Evolutionary conservation across 2,329 filamentous ascomycete genomes (phyloP), one percentile per base, ranked within the genome.

Genomic region (Camillea tinctor): DNA sequence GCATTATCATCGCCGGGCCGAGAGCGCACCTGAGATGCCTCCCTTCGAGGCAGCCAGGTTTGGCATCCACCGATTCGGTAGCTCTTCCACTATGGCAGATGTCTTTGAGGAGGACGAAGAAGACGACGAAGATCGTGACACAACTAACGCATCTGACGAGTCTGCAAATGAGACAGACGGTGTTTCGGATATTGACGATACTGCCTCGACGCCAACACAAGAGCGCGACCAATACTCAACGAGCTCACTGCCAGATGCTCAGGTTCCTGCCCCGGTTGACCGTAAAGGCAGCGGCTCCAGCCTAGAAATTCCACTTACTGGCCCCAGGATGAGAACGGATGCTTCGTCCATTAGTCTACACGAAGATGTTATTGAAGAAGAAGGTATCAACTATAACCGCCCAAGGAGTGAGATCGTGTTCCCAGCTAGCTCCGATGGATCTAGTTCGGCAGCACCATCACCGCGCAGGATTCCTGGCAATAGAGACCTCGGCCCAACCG

Each of bases 41-140:
- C 88, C 90, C 0, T 94, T 94, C 68, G 90, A 93, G 58, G 76
- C 77, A 61, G 79, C 78, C 49, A 76, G 82, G 22, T 78, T 84
- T n/a, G 80, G 80, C 24, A 84, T 88, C 56, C 82, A 84, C 60
- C 81, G 86, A 17, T 87, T 88, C 55, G 84, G 83, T 48, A 89
- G 87, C 72, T 86, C 84, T 65, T 87, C 88, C 0, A 88, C 88
- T 0, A 93, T 95, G 90, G 90, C 88, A 0, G 91, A 94, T 71
- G 91, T 95, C 1, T 95, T 94, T 64, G 91, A 95, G 71, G 91
- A 94, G 68, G 91, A 93, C 24, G 91, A 93, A 64, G 88, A 91
- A 68, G 82, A 85, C 3, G 79, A 80, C 1, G 78, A 80, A 2
- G 82, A 86, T 13, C 58, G 65, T 9, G 68, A 64, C 21, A 64